Base-by-base conservation (phyloP, 192 early-diverging fungal genomes). In the Coemansia sp. region DNA sequence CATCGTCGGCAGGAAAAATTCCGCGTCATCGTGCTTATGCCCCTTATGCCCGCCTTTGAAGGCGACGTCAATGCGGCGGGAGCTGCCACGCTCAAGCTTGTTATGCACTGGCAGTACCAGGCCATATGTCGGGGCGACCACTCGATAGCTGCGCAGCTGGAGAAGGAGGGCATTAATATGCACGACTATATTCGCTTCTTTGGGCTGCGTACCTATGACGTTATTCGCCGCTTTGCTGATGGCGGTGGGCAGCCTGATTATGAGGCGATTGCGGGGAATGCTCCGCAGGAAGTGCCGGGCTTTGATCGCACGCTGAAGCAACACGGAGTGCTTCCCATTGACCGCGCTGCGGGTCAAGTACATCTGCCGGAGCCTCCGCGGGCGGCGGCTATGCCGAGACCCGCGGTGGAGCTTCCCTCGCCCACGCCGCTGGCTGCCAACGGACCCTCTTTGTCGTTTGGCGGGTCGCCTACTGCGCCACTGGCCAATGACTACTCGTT, bases 1-100 rank as follows among this genome's bases (percentile, higher is more conserved):
- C 90, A 92, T 65, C n/a, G 76, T 20, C 78, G 85, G 9, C 61
- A 67, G n/a, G 86, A 90, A 36, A 89, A 87, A 51, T 94, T 92
- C 86, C 85, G 87, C 13, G 87, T 92, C 31, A 90, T 92, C 58
- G 86, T 95, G 31, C 67, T 93, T 11, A 93, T 95, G 68, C 94
- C 94, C 3, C 76, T 94, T 42, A 87, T 92, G 71, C 94, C 94
- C 5, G 93, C 90, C 9, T 95, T 95, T 61, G 88, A 91, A 63
- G 93, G 90, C 20, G 93, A 94, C 69, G 84, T 95, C 55, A 86
- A 82, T 41, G 89, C 90, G 1, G 85, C 77, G 1, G 92, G 90
- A 27, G 86, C 93, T 0, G 88, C 88, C 1, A 90, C 90, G 13
- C 81, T 88, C 22, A 85, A 91, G 46, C 87, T 89, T 39, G 91